A percentile compares a stretch with the other conserved stretches of the same genome.
phyloP scores from a whole-genome alignment of 352 stramenopile species.

The Pythium aquatile region DNA sequence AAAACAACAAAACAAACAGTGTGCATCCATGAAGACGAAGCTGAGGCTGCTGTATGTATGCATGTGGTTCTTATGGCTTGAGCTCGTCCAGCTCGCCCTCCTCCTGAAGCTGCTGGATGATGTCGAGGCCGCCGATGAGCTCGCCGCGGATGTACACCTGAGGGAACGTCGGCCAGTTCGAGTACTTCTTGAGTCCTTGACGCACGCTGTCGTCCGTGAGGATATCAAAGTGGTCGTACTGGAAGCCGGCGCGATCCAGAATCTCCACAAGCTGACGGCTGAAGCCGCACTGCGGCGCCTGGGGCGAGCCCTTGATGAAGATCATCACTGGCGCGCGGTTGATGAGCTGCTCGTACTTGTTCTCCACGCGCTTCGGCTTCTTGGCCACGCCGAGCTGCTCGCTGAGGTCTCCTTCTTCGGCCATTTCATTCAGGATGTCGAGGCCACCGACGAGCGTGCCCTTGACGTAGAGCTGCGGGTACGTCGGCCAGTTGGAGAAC shows the following conservation, averaged over 20 bases:
- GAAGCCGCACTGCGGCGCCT: constrained; percentile 95
- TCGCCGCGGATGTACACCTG: constrained; percentile 98
- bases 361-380: constrained; percentile 75
- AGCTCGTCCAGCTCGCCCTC: constrained; percentile 79
- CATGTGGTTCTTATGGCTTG: constrained; percentile 52
- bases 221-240: constrained; percentile 98
- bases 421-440: constrained; percentile 96
- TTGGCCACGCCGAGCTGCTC: constrained; percentile 89
- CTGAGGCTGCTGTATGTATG: neutral
- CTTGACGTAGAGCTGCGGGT: constrained; percentile 96
- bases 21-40: constrained; percentile 4
- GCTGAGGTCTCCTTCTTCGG: constrained; percentile 85
- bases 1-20: constrained; percentile 2
- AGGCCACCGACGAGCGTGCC: constrained; percentile 93
- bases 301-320: constrained; percentile 97
- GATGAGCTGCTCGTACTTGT: constrained; percentile 90
- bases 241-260: constrained; percentile 86
- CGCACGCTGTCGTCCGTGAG: constrained; percentile 95
- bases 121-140: constrained; percentile 97
- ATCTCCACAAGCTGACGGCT: constrained; percentile 94
- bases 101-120: constrained; percentile 95
- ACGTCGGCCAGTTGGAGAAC: constrained; percentile 97
- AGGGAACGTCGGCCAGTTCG: constrained; percentile 98
- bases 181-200: constrained; percentile 96
- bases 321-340: constrained; percentile 93